Evolutionary conservation across 352 stramenopile species (phyloP), one percentile per base, ranked within the genome.

Genomic region (Phytophthora europaea): DNA sequence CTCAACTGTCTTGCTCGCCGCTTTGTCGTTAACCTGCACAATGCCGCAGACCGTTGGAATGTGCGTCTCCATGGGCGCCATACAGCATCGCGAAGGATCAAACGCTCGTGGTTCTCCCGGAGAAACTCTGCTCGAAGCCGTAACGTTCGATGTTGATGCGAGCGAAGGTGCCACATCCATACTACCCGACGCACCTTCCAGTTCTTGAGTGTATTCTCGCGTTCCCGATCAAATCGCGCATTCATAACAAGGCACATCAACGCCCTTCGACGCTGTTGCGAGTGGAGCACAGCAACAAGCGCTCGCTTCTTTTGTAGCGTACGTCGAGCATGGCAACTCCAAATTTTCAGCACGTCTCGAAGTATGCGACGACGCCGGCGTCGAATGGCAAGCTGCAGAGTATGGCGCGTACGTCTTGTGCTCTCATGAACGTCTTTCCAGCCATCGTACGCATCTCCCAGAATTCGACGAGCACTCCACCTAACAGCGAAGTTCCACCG

Each of bases 121-220:
- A 80, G 26, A 67, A 77, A 71, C 10, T 48, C 59, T n/a, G 61
- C 53, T 9, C 68, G 68, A 3, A 74, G 54, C 13, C 63, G 73
- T 16, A 76, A 22, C 20, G 53, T 62, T 53, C 68, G 63, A 64
- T 64, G 33, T 18, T 45, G 52, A 47, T 71, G 38, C 13, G 73
- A 73, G 15, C 48, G 64, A 61, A 23, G 33, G 54, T 66, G 48
- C 73, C 73, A 80, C n/a, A 22, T 76, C 73, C 68, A 68, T 12
- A 76, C 56, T n/a, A 23, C 13, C 56, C 63, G 73, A 26, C 57
- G 63, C 1, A 45, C 48, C 33, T 73, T 80, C 73, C 73, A 80
- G 12, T n/a, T 4, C 10, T 59, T 48, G 2, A 80, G 20, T 20
- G 34, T 43, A 22, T 12, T 6, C 31, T 74, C 68, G 20, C 58